Percentiles rank a stretch among this genome's conserved stretches.
Evolutionary conservation across 164 flowering plant species (phyloP).

Genomic region (Stephania yunnanensis): DNA sequence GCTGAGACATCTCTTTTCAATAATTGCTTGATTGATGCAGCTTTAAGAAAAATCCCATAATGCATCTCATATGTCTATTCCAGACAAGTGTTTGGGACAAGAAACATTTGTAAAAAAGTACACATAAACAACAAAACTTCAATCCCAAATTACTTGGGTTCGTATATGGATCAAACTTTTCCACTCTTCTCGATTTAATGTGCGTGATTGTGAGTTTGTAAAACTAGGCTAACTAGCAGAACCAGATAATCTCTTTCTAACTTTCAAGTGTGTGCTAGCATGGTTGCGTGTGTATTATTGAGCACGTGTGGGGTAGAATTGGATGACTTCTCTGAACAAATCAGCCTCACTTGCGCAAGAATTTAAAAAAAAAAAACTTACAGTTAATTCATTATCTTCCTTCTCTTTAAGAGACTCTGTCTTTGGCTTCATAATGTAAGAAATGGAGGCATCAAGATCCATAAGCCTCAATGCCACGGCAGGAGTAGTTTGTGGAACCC

Average conservation of each 20-base stretch:
- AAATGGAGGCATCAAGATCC: conserved; percentile 71
- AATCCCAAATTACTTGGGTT: too few species aligned
- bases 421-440: conserved; percentile 50
- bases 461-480: conserved; percentile 74
- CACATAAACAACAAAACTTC: too few species aligned
- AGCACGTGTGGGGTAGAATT: neutral
- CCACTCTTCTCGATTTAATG: too few species aligned
- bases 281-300: too few species aligned
- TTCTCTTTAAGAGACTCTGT: conserved; percentile 36
- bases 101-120: too few species aligned
- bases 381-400: conserved; percentile 38
- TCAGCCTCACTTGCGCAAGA: neutral
- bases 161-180: too few species aligned
- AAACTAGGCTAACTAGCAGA: too few species aligned
- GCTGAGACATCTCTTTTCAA: neutral
- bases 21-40: neutral
- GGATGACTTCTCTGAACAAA: neutral
- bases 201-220: too few species aligned
- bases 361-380: conserved; percentile 25
- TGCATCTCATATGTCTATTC: neutral
- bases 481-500: conserved; percentile 83
- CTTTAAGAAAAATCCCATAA: neutral
- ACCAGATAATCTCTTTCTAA: too few species aligned
- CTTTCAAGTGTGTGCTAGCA: too few species aligned
- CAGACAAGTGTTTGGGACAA: too few species aligned